Evolutionary conservation across 106 monocot species (phyloP).

Genomic region (Alisma plantagoaquatica): DNA sequence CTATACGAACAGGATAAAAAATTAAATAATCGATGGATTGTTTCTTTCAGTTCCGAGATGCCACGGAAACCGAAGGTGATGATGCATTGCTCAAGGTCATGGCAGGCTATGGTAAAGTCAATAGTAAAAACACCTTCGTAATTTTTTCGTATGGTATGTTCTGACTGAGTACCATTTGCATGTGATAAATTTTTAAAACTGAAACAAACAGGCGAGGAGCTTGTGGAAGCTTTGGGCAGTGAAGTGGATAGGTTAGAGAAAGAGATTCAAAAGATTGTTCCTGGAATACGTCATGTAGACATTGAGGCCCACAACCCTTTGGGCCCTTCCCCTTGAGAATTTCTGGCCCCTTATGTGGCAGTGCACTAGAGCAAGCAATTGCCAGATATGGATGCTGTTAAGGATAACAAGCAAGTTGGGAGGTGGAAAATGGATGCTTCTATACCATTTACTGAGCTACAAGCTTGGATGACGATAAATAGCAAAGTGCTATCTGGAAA

Average conservation of each 20-base stretch:
- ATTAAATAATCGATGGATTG: too few relatives aligned
- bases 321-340: constrained; percentile 3
- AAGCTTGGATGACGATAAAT: too few relatives aligned
- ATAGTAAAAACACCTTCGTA: too few relatives aligned
- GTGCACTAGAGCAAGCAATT: too few relatives aligned
- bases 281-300: constrained; percentile 28
- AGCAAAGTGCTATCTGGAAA: too few relatives aligned
- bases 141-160: background rate
- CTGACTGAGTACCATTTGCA: background rate
- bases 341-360: too few relatives aligned
- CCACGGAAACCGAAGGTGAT: constrained; percentile 10
- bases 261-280: constrained; percentile 31
- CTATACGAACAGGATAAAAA: too few relatives aligned
- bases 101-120: constrained; percentile 22
- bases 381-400: too few relatives aligned
- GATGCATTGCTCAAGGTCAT: constrained; percentile 20
- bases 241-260: constrained; percentile 31
- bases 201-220: constrained; percentile 20
- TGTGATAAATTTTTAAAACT: background rate
- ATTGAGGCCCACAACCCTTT: constrained; percentile 32
- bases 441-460: too few relatives aligned
- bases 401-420: too few relatives aligned
- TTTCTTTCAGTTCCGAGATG: constrained; percentile 27
- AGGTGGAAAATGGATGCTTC: too few relatives aligned
- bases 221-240: constrained; percentile 32